These are phyloP conservation scores for Holtermanniella nyarrowii DNA, from an alignment of 768 basidiomycete species.

Conservation along the genomic window DNA sequence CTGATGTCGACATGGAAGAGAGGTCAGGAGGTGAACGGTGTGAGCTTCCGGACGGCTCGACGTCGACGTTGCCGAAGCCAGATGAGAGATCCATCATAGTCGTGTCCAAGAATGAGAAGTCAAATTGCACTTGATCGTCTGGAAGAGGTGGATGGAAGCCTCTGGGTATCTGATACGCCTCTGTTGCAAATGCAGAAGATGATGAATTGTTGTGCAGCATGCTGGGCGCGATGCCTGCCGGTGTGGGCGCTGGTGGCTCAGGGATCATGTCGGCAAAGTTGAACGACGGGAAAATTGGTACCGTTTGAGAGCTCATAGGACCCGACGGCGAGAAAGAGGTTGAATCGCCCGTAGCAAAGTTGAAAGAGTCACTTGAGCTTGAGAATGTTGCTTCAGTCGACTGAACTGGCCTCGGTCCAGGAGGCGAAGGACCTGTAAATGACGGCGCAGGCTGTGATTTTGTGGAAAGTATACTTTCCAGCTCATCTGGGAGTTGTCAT, in stretches of 20 bases:
- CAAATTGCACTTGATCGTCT: slow-evolving; percentile 11
- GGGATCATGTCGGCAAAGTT: neutral
- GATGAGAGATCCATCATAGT: slow-evolving; percentile 15
- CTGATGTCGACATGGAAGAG: no score
- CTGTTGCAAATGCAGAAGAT: neutral
- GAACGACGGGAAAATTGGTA: neutral
- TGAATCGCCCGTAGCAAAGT: no score
- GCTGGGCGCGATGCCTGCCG: neutral
- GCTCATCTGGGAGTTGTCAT: slow-evolving; percentile 6
- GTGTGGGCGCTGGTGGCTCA: no score
- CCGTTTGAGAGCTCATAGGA: no score
- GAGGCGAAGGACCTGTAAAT: neutral
- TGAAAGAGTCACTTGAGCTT: neutral
- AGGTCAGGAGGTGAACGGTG: no score
- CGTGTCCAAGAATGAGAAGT: slow-evolving; percentile 30
- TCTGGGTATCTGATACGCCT: neutral
- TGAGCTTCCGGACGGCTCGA: neutral
- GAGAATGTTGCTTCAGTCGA: neutral
- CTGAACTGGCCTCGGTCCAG: neutral
- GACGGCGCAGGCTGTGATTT: neutral
- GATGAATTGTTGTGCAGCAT: neutral
- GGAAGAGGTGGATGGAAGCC: neutral
- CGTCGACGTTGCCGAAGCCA: neutral
- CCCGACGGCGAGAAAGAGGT: no score
- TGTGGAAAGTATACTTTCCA: slow-evolving; percentile 17